Evolutionary conservation across 129 eudicot genomes (phyloP), one percentile per base, ranked within the genome.

Genomic region (Lactuca sativa): DNA sequence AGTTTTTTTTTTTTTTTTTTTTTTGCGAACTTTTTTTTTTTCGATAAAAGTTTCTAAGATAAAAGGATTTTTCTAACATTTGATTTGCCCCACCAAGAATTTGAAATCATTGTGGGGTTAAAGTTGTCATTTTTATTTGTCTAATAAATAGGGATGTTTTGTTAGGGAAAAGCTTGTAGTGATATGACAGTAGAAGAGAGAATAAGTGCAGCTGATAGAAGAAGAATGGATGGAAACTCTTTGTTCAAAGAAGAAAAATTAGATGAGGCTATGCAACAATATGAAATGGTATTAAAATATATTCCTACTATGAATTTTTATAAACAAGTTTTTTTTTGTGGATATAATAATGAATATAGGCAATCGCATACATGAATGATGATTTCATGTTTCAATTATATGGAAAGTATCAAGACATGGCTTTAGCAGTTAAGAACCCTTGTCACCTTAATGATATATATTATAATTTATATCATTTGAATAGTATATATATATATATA

Each of bases 171-270:
- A 87, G 84, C 97, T 43, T 93, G 97, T 21, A 73, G 92, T 70
- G 99, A 90, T 72, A 93, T 93, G 99, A 93, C 99, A 30, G 99
- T 90, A 33, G 99, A 93, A 83, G 99, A 93, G 83, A 76, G 99
- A 72, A 93, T 93, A 54, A 81, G 99, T 56, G 79, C 99, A 16
- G 97, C 99, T 0, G 99, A 93, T 69, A 77, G 99, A 58, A 85
- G 99, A 80, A 90, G 90, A 64, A 93, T 93, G 99, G 97, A 93
- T 67, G 97, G 97, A 65, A 93, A 93, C 82, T 83, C 74, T 43
- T 80, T 93, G 34, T 90, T 90, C 72, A 90, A 87, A 80, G 93
- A 87, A 77, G 99, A 93, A 74, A 93, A 87, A 66, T 73, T 90
- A 72, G 99, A 85, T 64, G 95, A 81, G 82, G 99, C 99, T 58